Evolutionary conservation across 2,329 filamentous ascomycete genomes (phyloP).

Genomic region (Ophiostoma tasmaniense): DNA sequence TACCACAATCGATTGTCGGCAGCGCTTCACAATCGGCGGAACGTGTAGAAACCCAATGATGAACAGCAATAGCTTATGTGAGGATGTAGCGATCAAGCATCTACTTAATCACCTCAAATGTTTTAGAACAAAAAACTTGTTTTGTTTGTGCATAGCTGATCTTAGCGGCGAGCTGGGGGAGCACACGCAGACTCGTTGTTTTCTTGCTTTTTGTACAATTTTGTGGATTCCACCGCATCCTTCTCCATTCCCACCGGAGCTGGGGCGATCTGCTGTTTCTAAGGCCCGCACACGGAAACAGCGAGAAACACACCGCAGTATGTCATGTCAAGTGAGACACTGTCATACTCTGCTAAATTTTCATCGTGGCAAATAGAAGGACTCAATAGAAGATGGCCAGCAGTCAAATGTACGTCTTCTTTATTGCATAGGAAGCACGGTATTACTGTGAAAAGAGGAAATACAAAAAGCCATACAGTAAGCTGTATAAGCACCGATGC

Average conservation of each 20-base stretch:
- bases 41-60: too few relatives aligned
- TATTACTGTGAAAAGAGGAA: too few relatives aligned
- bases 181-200: neutral
- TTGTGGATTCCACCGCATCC: neutral
- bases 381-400: too few relatives aligned
- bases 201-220: neutral
- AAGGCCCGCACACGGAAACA: neutral
- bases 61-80: neutral
- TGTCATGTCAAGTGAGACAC: neutral
- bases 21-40: too few relatives aligned
- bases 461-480: neutral
- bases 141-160: neutral
- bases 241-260: neutral
- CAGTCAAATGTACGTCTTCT: neutral
- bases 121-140: neutral
- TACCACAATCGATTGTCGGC: too few relatives aligned
- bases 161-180: neutral
- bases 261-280: neutral
- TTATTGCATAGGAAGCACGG: neutral
- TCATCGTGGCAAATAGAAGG: neutral
- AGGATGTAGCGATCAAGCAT: neutral
- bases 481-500: too few relatives aligned
- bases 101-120: neutral
- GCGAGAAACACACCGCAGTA: neutral
- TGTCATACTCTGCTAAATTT: neutral